Percentiles rank a stretch among this genome's conserved stretches.
phyloP scores from a whole-genome alignment of 2,329 filamentous ascomycete species.

The Exophiala lecanii-corni region DNA sequence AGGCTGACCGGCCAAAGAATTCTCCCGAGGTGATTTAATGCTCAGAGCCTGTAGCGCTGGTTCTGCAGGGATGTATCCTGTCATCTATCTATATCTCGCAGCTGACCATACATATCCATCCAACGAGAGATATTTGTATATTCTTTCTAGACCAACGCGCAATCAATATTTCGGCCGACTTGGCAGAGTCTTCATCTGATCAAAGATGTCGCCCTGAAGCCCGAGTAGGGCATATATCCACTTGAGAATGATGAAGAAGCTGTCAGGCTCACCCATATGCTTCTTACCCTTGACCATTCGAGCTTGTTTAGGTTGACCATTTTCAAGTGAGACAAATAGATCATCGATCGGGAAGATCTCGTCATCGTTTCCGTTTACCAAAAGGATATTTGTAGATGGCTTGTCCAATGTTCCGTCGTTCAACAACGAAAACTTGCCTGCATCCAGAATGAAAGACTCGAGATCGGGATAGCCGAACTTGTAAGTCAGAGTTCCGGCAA shows the following conservation, averaged over 20 bases:
- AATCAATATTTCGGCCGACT: conserved; percentile 25
- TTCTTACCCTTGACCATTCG: conserved; percentile 55
- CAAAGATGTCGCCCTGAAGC: conserved; percentile 24
- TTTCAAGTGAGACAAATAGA: conserved; percentile 50
- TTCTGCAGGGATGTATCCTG: no score
- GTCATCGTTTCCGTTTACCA: conserved; percentile 56
- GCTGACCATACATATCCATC: no score
- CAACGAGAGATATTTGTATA: no score
- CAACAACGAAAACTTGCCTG: conserved; percentile 50
- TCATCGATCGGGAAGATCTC: conserved; percentile 62
- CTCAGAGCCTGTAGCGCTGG: no score
- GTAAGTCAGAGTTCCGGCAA: conserved; percentile 47
- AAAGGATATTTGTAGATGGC: conserved; percentile 45
- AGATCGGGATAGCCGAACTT: conserved; percentile 45
- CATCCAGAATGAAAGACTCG: conserved; percentile 46
- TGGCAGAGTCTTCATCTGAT: conserved; percentile 27
- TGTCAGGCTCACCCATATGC: conserved; percentile 64
- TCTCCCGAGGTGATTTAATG: no score
- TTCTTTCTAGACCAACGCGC: no score
- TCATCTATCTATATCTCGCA: no score
- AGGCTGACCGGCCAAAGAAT: no score
- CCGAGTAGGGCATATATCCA: conserved; percentile 34
- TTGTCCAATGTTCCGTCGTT: conserved; percentile 52
- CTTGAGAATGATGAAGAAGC: conserved; percentile 35
- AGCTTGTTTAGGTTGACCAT: conserved; percentile 51